Percentiles rank a stretch among this genome's conserved stretches.
Evolutionary conservation across 208 protist genomes (phyloP).

Genomic region (Leishmania braziliensis): DNA sequence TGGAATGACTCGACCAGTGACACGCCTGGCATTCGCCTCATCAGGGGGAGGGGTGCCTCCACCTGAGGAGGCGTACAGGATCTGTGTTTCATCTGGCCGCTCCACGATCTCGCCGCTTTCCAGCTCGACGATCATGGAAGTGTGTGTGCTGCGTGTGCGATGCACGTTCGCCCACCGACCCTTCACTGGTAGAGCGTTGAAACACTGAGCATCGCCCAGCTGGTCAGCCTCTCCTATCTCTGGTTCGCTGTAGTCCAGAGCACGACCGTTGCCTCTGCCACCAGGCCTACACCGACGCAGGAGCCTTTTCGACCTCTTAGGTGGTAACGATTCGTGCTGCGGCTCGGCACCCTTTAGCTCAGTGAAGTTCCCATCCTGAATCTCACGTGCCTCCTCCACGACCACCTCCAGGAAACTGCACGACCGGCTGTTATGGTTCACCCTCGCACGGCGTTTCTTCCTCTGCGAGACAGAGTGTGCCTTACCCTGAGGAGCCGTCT

Average conservation of each 20-base stretch:
- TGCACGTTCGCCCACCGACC: conserved; percentile 13
- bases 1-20: background rate
- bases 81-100: conserved; percentile 1
- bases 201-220: conserved; percentile 2
- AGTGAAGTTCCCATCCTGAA: conserved; percentile 21
- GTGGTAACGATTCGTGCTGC: background rate
- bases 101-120: conserved; percentile 30
- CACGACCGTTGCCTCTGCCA: conserved; percentile 1
- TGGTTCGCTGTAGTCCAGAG: conserved; percentile 2
- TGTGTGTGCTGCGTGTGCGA: conserved; percentile 10
- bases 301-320: conserved; percentile 11
- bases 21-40: conserved; percentile 1
- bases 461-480: background rate
- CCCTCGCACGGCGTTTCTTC: conserved; percentile 33
- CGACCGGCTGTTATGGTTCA: conserved; percentile 43
- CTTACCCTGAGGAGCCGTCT: background rate
- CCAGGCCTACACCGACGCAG: conserved; percentile 17
- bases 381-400: conserved; percentile 30
- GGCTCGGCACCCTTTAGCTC: conserved; percentile 2
- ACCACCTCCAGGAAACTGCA: conserved; percentile 56
- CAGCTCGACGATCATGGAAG: conserved; percentile 19
- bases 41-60: conserved; percentile 14
- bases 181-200: conserved; percentile 4
- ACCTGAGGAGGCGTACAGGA: conserved; percentile 9
- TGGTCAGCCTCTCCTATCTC: conserved; percentile 7